Percentiles rank a stretch among this genome's conserved stretches.
These are phyloP conservation scores for Colletotrichum paranaense DNA, from an alignment of 2,329 filamentous ascomycete genomes.

Conservation along the genomic window DNA sequence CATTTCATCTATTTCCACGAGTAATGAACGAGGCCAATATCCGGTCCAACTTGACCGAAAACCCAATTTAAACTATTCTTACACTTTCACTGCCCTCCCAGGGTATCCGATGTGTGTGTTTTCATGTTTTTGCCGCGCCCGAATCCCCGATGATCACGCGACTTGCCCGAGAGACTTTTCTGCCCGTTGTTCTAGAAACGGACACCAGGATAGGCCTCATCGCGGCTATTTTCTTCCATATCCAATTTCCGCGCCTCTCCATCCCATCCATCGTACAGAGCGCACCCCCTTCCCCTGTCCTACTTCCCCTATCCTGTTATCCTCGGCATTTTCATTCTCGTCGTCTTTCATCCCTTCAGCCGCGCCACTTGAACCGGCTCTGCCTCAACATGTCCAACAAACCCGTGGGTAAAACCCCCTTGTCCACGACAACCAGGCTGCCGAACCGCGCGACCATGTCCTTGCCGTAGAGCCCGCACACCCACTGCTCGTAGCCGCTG, in stretches of 20 bases:
- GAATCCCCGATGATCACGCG: neutral
- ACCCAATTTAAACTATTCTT: slow-evolving; percentile 3
- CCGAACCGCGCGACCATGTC: slow-evolving; percentile 54
- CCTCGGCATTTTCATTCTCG: neutral
- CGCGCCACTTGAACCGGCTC: slow-evolving; percentile 51
- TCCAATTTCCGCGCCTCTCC: neutral
- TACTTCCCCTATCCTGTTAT: neutral
- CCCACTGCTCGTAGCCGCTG: slow-evolving; percentile 50
- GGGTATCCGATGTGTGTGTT: slow-evolving; percentile 12
- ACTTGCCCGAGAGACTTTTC: neutral
- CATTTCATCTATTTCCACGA: neutral
- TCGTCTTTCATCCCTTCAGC: slow-evolving; percentile 37
- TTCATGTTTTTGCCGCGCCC: no score
- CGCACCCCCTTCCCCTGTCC: no score
- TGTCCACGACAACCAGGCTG: slow-evolving; percentile 51
- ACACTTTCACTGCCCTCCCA: neutral
- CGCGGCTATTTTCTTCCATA: neutral
- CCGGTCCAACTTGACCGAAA: neutral
- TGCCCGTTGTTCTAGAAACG: neutral
- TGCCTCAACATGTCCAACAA: slow-evolving; percentile 50
- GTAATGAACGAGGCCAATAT: neutral
- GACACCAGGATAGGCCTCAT: slow-evolving; percentile 1
- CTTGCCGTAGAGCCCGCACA: slow-evolving; percentile 48
- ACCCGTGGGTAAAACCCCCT: slow-evolving; percentile 52
- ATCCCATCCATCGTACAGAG: no score